Base-by-base conservation (phyloP, 2,329 filamentous ascomycete species). In the Botryotinia globosa region DNA sequence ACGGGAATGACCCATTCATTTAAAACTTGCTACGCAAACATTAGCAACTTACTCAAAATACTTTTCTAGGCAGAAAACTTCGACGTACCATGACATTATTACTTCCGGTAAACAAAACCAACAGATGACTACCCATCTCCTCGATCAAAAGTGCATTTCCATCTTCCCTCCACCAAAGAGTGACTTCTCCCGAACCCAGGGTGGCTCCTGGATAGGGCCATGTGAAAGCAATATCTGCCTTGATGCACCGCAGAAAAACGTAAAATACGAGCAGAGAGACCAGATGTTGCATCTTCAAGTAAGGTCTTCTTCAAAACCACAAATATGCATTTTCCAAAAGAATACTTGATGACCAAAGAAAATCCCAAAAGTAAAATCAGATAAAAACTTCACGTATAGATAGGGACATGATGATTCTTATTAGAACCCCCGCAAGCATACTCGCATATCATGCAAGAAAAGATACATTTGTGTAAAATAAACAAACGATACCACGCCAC, bases 61-160 rank as follows among this genome's bases (percentile, higher is more conserved):
- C 6, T 37, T 56, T 25, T 29, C 34, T 3, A 37, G 9, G 18
- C 22, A 68, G n/a, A 12, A 42, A 22, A 25, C 8, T 20, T 10
- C n/a, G 4, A 62, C 58, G 56, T 54, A 72, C 71, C 71, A 72
- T 69, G 10, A 29, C 34, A 39, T 44, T 45, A 72, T 69, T 58
- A 58, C 54, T 72, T 32, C 71, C 71, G 5, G 71, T 69, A 54
- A 62, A 69, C 8, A 72, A 63, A 45, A 63, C 64, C 34, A 72
- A 69, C 56, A 72, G 48, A 62, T 69, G 37, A n/a, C 42, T 69
- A 56, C 20, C n/a, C 44, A 63, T 69, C 29, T 69, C 45, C 34
- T 39, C 39, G 37, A 72, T 63, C 66, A 72, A 69, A 45, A 69
- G 42, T 2, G n/a, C 56, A 63, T 64, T 58, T 14, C 71, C 65